A percentile compares a stretch with the other conserved stretches of the same genome.
Evolutionary conservation across 2,329 filamentous ascomycete genomes (phyloP).

Genomic region (Stachybotrys chartarum): DNA sequence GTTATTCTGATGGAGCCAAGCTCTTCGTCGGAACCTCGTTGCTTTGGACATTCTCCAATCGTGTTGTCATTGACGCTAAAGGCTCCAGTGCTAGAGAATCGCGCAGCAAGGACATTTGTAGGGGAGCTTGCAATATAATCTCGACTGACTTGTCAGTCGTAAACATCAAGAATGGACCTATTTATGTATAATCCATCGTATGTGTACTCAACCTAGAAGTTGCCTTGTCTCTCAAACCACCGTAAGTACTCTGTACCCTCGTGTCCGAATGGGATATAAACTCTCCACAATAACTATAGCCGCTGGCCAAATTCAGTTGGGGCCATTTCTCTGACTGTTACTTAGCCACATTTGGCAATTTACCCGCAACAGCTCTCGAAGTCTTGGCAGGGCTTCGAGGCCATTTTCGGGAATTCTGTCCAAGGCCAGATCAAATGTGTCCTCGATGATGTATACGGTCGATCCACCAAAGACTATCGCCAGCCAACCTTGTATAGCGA

Average conservation of each 20-base stretch:
- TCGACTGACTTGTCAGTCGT: background rate
- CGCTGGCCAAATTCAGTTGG: background rate
- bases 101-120: background rate
- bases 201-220: constrained; percentile 25
- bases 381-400: constrained; percentile 19
- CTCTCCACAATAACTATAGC: constrained; percentile 7
- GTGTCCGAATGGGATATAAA: constrained; percentile 27
- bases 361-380: constrained; percentile 29
- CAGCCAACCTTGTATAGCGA: no score
- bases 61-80: background rate
- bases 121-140: background rate
- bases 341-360: constrained; percentile 26
- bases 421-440: constrained; percentile 35
- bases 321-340: constrained; percentile 9
- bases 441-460: constrained; percentile 34
- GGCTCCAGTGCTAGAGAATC: background rate
- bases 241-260: constrained; percentile 22
- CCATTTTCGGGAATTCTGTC: constrained; percentile 27
- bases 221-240: constrained; percentile 26
- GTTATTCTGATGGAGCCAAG: background rate
- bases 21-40: background rate
- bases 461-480: constrained; percentile 32
- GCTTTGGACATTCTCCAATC: background rate
- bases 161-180: background rate
- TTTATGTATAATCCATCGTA: constrained; percentile 18